Percentiles rank a stretch among this genome's conserved stretches.
Conservation (phyloP, 495 filamentous ascomycete species). For the Penicillium lagena region DNA sequence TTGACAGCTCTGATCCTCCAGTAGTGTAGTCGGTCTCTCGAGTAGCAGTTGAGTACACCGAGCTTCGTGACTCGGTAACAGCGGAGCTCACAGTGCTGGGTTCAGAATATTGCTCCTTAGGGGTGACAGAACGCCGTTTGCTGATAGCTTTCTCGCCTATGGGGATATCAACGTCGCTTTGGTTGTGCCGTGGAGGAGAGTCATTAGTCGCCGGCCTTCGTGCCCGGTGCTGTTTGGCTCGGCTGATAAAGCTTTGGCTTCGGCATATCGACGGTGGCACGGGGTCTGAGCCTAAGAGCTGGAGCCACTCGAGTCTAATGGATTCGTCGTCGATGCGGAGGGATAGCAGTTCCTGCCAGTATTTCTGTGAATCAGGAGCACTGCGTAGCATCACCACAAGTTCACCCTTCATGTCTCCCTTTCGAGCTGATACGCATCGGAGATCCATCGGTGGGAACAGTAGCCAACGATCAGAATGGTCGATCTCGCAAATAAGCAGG, state of each 20-base stretch:
- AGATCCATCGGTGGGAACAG: constrained; percentile 78
- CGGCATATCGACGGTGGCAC: constrained; percentile 58
- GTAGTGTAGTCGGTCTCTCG: constrained; percentile 32
- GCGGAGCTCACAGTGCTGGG: constrained; percentile 31
- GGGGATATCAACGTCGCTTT: constrained; percentile 57
- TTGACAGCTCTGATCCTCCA: constrained; percentile 17
- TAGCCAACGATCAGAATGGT: constrained; percentile 69
- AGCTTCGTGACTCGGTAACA: constrained; percentile 23
- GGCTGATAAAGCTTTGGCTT: constrained; percentile 46
- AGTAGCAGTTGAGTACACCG: constrained; percentile 28
- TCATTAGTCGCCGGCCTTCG: constrained; percentile 24
- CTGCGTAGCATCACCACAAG: constrained; percentile 78
- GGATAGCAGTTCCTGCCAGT: constrained; percentile 78
- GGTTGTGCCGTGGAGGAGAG: constrained; percentile 37
- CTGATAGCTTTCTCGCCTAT: constrained; percentile 59
- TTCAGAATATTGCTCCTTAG: constrained; percentile 30
- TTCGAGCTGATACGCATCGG: constrained; percentile 68
- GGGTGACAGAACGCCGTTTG: constrained; percentile 26
- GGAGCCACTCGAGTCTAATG: constrained; percentile 79
- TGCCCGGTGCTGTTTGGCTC: constrained; percentile 32
- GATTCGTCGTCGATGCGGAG: constrained; percentile 66
- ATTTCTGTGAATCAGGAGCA: constrained; percentile 29
- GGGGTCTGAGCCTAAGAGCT: constrained; percentile 71
- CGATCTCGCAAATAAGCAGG: constrained; percentile 83
- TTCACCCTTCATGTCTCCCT: constrained; percentile 61